These are phyloP conservation scores for Peltaster fructicola DNA, from an alignment of 2,329 filamentous ascomycete genomes.

Conservation along the genomic window DNA sequence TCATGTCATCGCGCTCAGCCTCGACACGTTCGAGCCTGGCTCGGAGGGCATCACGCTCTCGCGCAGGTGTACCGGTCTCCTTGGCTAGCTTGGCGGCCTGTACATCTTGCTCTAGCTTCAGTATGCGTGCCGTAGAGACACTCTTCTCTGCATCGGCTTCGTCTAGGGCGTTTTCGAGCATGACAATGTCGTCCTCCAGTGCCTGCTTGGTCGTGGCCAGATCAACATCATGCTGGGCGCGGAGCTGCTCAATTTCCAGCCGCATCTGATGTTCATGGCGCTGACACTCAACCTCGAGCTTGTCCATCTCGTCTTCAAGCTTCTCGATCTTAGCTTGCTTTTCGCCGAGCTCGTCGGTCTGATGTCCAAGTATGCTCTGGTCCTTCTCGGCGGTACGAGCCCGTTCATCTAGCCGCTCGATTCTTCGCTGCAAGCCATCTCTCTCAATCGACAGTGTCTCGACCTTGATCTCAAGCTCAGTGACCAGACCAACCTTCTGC, in stretches of 20 bases:
- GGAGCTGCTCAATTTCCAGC: slow-evolving; percentile 30
- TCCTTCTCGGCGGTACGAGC: slow-evolving; percentile 11
- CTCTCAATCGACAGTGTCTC: slow-evolving; percentile 16
- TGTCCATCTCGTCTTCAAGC: slow-evolving; percentile 24
- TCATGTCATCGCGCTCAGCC: slow-evolving; percentile 16
- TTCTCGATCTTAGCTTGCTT: slow-evolving; percentile 14
- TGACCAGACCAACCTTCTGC: slow-evolving; percentile 4
- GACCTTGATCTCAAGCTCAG: slow-evolving; percentile 18
- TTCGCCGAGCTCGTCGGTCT: slow-evolving; percentile 11
- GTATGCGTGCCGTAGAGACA: slow-evolving; percentile 40
- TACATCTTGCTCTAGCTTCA: slow-evolving; percentile 21
- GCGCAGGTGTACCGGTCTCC: slow-evolving; percentile 17
- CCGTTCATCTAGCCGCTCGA: slow-evolving; percentile 10
- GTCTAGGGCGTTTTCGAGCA: slow-evolving; percentile 26
- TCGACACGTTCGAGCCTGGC: slow-evolving; percentile 15
- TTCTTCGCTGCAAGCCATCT: slow-evolving; percentile 11
- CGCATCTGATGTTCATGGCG: slow-evolving; percentile 16
- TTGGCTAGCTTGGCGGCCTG: slow-evolving; percentile 20
- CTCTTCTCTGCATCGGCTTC: slow-evolving; percentile 32
- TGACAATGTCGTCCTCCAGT: slow-evolving; percentile 38
- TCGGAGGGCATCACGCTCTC: slow-evolving; percentile 19
- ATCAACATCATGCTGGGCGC: slow-evolving; percentile 28
- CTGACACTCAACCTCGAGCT: slow-evolving; percentile 22
- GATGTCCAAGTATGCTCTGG: slow-evolving; percentile 14
- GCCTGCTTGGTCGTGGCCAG: slow-evolving; percentile 24